A percentile compares a stretch with the other conserved stretches of the same genome.
These are phyloP conservation scores for Vitis amurensis DNA, from an alignment of 164 flowering plant genomes.

Conservation along the genomic window DNA sequence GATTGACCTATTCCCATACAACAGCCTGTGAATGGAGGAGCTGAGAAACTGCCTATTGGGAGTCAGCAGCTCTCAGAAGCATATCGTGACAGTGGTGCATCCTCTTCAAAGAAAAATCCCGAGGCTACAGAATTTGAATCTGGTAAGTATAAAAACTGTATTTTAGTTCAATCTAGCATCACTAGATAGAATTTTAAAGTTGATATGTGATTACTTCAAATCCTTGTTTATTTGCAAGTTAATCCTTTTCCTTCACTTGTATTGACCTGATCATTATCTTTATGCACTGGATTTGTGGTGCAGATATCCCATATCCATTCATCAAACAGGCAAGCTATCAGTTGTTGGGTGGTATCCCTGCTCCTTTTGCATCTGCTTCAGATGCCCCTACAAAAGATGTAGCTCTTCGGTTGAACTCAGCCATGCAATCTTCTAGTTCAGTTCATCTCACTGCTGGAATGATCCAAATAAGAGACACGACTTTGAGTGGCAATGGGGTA, in stretches of 20 bases:
- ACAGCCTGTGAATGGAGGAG: conserved; percentile 25
- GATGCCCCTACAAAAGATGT: conserved; percentile 50
- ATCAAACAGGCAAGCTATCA: conserved; percentile 31
- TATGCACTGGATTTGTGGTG: conserved; percentile 13
- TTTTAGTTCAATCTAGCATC: background rate
- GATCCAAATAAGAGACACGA: conserved; percentile 39
- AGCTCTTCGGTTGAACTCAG: conserved; percentile 31
- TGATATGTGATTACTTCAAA: no score
- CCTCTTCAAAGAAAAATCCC: conserved; percentile 41
- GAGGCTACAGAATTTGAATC: conserved; percentile 18
- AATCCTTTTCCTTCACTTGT: no score
- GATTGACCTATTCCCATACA: background rate
- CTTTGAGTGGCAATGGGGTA: conserved; percentile 22
- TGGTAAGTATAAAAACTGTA: conserved; percentile 21
- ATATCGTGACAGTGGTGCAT: conserved; percentile 28
- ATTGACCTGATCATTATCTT: background rate
- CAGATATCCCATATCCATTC: conserved; percentile 45
- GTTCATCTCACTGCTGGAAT: conserved; percentile 59
- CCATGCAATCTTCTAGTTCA: conserved; percentile 45
- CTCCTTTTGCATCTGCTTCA: conserved; percentile 67
- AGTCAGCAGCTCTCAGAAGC: conserved; percentile 16
- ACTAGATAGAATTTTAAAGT: background rate
- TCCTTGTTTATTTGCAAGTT: no score
- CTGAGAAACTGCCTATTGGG: conserved; percentile 7
- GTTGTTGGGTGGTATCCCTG: conserved; percentile 54